Percentiles rank a stretch among this genome's conserved stretches.
Evolutionary conservation across 2,329 filamentous ascomycete genomes (phyloP).

Genomic region (Colletotrichum musicola): DNA sequence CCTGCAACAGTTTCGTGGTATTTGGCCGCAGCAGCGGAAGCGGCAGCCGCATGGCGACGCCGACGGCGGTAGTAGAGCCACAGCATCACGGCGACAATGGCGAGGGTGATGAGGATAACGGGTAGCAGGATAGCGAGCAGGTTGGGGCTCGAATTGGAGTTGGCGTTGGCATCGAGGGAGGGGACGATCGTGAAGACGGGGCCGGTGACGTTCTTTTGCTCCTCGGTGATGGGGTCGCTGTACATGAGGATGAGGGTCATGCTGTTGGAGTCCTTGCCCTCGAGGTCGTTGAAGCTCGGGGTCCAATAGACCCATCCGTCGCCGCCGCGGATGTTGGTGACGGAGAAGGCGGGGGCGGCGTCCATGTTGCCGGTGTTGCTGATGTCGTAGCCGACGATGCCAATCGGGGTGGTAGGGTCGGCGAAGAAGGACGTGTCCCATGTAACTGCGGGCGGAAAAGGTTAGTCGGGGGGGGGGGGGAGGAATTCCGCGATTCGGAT

Average conservation of each 20-base stretch:
- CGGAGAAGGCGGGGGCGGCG: conserved; percentile 38
- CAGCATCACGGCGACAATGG: conserved; percentile 41
- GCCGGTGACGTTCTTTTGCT: conserved; percentile 39
- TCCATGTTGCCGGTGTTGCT: conserved; percentile 31
- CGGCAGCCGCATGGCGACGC: conserved; percentile 40
- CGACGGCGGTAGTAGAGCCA: conserved; percentile 45
- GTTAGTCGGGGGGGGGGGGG: conserved; percentile 11
- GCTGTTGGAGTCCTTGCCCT: conserved; percentile 34
- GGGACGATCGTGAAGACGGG: conserved; percentile 43
- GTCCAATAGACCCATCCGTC: conserved; percentile 47
- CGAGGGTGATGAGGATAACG: conserved; percentile 44
- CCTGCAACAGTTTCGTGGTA: conserved; percentile 30
- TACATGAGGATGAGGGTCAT: conserved; percentile 43
- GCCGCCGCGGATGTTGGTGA: conserved; percentile 40
- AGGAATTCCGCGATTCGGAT: not conserved
- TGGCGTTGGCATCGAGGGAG: not conserved
- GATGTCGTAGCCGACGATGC: conserved; percentile 40
- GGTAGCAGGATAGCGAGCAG: conserved; percentile 45
- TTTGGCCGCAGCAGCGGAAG: conserved; percentile 33
- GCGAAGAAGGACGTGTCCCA: conserved; percentile 48
- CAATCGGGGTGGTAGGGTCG: conserved; percentile 38
- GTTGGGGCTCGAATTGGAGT: conserved; percentile 29
- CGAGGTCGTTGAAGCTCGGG: conserved; percentile 42
- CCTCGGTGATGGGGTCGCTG: conserved; percentile 37
- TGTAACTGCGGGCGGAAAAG: conserved; percentile 44